phyloP scores from a whole-genome alignment of 805 yeast genomes.

The Nakazawaea pomicola region DNA sequence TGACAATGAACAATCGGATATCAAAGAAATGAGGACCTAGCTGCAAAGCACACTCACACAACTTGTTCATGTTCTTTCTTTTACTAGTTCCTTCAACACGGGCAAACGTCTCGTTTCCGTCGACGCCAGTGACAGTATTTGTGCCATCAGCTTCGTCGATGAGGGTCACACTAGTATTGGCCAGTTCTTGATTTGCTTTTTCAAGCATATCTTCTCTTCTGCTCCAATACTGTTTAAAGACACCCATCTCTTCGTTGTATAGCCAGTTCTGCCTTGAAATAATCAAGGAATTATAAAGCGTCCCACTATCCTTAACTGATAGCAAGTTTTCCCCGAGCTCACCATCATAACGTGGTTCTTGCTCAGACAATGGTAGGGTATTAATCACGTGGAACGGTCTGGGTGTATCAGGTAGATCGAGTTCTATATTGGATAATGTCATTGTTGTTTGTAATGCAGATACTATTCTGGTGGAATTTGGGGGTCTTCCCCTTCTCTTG shows the following conservation, averaged over 20 bases:
- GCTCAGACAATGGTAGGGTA: conserved; percentile 62
- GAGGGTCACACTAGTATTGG: too few relatives aligned
- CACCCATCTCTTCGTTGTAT: conserved; percentile 30
- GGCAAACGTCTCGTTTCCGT: conserved; percentile 30
- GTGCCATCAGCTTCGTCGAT: too few relatives aligned
- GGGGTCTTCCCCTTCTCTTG: conserved; percentile 5
- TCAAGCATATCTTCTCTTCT: conserved; percentile 33
- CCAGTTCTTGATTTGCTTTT: conserved; percentile 19
- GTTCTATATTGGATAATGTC: conserved; percentile 3
- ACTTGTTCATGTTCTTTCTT: conserved; percentile 82
- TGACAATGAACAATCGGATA: conserved; percentile 72
- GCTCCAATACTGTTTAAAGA: conserved; percentile 77
- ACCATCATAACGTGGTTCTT: conserved; percentile 50
- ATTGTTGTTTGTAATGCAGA: conserved; percentile 7
- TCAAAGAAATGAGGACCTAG: conserved; percentile 85
- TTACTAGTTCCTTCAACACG: conserved; percentile 23
- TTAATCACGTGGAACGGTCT: conserved; percentile 65
- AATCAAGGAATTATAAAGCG: conserved; percentile 63
- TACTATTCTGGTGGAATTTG: conserved; percentile 3
- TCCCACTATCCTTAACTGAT: conserved; percentile 67
- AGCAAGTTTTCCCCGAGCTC: conserved; percentile 60
- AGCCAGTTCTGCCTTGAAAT: conserved; percentile 70
- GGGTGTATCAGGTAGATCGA: conserved; percentile 20
- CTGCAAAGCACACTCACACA: conserved; percentile 67
- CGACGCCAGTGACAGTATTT: too few relatives aligned